Evolutionary conservation across 495 filamentous ascomycete genomes (phyloP).

Genomic region (Niebla homalea): DNA sequence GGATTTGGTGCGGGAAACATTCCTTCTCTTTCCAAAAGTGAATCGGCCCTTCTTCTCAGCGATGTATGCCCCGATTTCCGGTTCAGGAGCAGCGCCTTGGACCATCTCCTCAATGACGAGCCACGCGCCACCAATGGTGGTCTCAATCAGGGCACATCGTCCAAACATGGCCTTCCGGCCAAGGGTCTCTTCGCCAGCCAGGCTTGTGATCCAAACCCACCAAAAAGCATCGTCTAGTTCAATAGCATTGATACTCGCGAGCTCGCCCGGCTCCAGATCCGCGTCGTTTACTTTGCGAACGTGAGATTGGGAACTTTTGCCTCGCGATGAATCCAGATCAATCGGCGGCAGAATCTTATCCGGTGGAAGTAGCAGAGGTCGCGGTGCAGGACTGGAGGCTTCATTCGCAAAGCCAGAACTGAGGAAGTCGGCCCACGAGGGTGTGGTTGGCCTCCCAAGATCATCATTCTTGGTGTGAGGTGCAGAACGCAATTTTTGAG

Average conservation of each 20-base stretch:
- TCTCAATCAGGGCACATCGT: constrained; percentile 84
- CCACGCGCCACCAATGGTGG: constrained; percentile 75
- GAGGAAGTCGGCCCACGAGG: constrained; percentile 95
- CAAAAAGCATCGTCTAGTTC: constrained; percentile 94
- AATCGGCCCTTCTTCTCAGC: constrained; percentile 90
- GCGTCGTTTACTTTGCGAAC: constrained; percentile 51
- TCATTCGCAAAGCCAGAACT: constrained; percentile 84
- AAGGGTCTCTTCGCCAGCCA: constrained; percentile 77
- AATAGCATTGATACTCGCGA: constrained; percentile 76
- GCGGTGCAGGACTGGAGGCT: constrained; percentile 32
- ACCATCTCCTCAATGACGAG: constrained; percentile 92
- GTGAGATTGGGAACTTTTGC: constrained; percentile 82
- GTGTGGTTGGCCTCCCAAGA: constrained; percentile 76
- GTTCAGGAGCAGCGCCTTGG: constrained; percentile 78
- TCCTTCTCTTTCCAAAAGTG: constrained; percentile 60
- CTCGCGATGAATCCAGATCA: constrained; percentile 47
- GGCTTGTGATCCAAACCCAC: constrained; percentile 99
- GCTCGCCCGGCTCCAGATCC: constrained; percentile 75
- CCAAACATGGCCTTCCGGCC: constrained; percentile 87
- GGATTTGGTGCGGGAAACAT: constrained; percentile 55
- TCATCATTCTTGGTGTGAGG: constrained; percentile 50
- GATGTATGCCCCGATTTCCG: constrained; percentile 73
- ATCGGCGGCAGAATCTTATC: constrained; percentile 88
- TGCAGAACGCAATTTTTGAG: constrained; percentile 40
- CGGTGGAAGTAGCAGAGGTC: constrained; percentile 64